Percentiles rank a stretch among this genome's conserved stretches.
phyloP scores from a whole-genome alignment of 2,329 filamentous ascomycete genomes.

The Fusarium pininemorale region DNA sequence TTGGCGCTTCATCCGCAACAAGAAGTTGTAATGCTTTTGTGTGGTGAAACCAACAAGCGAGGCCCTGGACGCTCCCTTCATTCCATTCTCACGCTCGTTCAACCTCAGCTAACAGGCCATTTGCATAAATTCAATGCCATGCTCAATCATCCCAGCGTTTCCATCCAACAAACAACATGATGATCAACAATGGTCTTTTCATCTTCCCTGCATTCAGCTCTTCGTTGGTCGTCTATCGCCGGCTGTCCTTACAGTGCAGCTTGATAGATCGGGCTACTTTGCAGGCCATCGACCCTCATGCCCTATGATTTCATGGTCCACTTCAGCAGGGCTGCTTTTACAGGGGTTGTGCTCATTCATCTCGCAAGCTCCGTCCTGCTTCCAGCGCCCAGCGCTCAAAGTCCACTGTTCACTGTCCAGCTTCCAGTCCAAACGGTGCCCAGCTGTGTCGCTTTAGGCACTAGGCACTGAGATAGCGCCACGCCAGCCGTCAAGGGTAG shows the following conservation, averaged over 20 bases:
- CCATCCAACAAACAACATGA: background rate
- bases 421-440: constrained; percentile 29
- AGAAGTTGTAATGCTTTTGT: background rate
- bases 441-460: constrained; percentile 27
- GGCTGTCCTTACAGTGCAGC: constrained; percentile 9
- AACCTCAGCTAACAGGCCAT: background rate
- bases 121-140: constrained; percentile 5
- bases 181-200: constrained; percentile 1
- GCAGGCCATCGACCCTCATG: constrained; percentile 36
- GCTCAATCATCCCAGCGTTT: background rate
- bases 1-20: constrained; percentile 2
- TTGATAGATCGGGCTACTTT: constrained; percentile 37
- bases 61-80: constrained; percentile 20
- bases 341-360: constrained; percentile 39
- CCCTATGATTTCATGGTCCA: constrained; percentile 45
- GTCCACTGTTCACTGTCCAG: constrained; percentile 22
- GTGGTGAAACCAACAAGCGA: constrained; percentile 16
- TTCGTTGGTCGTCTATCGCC: constrained; percentile 16
- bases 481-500: constrained; percentile 39
- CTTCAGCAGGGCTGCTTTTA: constrained; percentile 35
- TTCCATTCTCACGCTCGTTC: constrained; percentile 8
- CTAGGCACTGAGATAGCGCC: constrained; percentile 33
- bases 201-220: constrained; percentile 24
- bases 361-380: constrained; percentile 38
- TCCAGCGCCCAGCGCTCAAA: constrained; percentile 36